A percentile compares a stretch with the other conserved stretches of the same genome.
Evolutionary conservation across 148 eudicot species (phyloP).

Genomic region (Talinum fruticosum): DNA sequence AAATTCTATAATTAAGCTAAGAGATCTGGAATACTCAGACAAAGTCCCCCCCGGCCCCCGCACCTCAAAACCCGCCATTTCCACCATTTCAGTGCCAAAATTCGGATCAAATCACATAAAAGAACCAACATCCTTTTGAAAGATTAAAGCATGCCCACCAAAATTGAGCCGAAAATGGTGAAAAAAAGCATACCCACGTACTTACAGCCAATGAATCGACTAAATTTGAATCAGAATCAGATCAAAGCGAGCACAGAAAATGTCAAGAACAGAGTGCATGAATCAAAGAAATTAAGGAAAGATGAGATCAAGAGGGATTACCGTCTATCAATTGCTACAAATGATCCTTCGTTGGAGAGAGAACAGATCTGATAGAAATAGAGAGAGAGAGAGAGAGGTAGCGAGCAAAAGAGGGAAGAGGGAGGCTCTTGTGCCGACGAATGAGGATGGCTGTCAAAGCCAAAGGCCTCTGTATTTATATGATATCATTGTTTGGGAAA

Average conservation of each 20-base stretch:
- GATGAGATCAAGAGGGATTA: background rate
- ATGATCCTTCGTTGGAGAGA: background rate
- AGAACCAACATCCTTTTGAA: conserved; percentile 7
- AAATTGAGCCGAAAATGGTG: background rate
- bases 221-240: background rate
- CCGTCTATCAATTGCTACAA: conserved; percentile 2
- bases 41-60: background rate
- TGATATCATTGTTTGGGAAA: conserved; percentile 13
- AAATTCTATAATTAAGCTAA: background rate
- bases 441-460: conserved; percentile 20
- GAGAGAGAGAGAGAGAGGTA: background rate
- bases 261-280: background rate
- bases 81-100: background rate
- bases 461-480: conserved; percentile 22
- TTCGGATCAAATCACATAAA: conserved; percentile 4
- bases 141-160: conserved; percentile 17
- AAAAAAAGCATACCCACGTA: conserved; percentile 25
- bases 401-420: background rate
- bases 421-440: conserved; percentile 33
- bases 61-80: conserved; percentile 10
- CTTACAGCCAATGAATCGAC: background rate
- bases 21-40: conserved; percentile 19
- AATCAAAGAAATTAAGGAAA: background rate
- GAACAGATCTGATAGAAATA: conserved; percentile 19
- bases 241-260: background rate